phyloP scores from a whole-genome alignment of 2,329 filamentous ascomycete species.

The Fusarium cyanostomum region DNA sequence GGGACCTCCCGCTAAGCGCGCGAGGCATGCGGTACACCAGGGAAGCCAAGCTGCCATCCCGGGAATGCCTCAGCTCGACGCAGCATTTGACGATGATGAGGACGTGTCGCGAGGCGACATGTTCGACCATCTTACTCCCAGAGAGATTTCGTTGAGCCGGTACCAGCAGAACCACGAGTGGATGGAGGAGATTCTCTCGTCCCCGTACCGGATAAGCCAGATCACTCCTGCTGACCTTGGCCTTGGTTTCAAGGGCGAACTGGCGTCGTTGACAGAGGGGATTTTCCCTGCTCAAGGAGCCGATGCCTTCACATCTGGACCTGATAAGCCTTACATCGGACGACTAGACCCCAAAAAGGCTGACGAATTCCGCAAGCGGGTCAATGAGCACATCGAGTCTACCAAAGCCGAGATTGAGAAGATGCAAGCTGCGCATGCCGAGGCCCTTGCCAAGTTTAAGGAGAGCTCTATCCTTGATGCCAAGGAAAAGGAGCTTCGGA shows the following conservation, averaged over 20 bases:
- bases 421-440: slow-evolving; percentile 82
- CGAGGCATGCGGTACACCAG: slow-evolving; percentile 57
- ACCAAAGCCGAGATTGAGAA: slow-evolving; percentile 84
- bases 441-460: slow-evolving; percentile 78
- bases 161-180: slow-evolving; percentile 97
- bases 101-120: slow-evolving; percentile 87
- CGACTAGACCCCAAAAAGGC: slow-evolving; percentile 79
- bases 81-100: slow-evolving; percentile 83
- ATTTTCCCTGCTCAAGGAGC: slow-evolving; percentile 76
- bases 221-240: slow-evolving; percentile 90
- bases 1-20: slow-evolving; percentile 65
- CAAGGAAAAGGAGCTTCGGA: slow-evolving; percentile 80
- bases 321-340: slow-evolving; percentile 67
- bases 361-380: slow-evolving; percentile 83
- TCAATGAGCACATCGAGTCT: slow-evolving; percentile 74
- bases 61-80: slow-evolving; percentile 52
- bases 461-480: slow-evolving; percentile 74
- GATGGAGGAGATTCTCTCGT: slow-evolving; percentile 98
- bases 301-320: slow-evolving; percentile 56
- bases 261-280: slow-evolving; percentile 82
- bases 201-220: slow-evolving; percentile 84
- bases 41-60: slow-evolving; percentile 51
- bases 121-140: slow-evolving; percentile 87
- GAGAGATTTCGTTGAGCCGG: slow-evolving; percentile 85
- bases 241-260: slow-evolving; percentile 82